Evolutionary conservation across 371 early-diverging fungal species (phyloP), one percentile per base, ranked within the genome.

Genomic region (Amoeboaphelidium protococcarum): DNA sequence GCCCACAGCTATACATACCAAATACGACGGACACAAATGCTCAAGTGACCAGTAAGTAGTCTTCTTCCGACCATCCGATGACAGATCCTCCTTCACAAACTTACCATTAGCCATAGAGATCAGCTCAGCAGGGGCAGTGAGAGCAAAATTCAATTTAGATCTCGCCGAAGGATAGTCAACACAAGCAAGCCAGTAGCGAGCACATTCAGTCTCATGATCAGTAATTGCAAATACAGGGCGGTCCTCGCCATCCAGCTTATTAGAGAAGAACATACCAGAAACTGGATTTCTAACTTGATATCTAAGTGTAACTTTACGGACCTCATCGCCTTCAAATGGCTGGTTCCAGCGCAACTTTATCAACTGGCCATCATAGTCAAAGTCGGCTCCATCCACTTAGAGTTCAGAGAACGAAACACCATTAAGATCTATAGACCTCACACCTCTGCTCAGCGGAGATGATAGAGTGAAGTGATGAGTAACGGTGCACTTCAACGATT

Each of bases 101-200:
- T 52, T 47, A 42, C 73, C 73, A 51, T 70, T 72, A 1, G 71
- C 73, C 19, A 68, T 40, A 2, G 67, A 61, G 3, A 50, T 56
- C 40, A 60, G 60, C 25, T 60, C 42, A 13, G 49, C 44, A 3
- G 65, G 60, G 20, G 68, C 67, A 13, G 67, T 65, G 25, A 72
- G 56, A 19, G 49, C 23, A 58, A 66, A 72, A 1, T 54, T 53
- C 12, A 69, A 50, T 6, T 65, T 62, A 2, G 70, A 63, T 22
- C 73, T 49, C 10, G 66, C 67, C 1, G 65, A 53, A 0, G 73
- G 73, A 40, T 51, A 65, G 48, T 73, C 69, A n/a, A 73, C 64
- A 23, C 62, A 63, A 0, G 73, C 65, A 19, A 73, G 55, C 73
- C 73, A 73, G 60, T 73, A 66, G 23, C 73, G 60, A 10, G 66